Evolutionary conservation across 2,329 filamentous ascomycete species (phyloP).

Genomic region (Berkeleyomyces basicola): DNA sequence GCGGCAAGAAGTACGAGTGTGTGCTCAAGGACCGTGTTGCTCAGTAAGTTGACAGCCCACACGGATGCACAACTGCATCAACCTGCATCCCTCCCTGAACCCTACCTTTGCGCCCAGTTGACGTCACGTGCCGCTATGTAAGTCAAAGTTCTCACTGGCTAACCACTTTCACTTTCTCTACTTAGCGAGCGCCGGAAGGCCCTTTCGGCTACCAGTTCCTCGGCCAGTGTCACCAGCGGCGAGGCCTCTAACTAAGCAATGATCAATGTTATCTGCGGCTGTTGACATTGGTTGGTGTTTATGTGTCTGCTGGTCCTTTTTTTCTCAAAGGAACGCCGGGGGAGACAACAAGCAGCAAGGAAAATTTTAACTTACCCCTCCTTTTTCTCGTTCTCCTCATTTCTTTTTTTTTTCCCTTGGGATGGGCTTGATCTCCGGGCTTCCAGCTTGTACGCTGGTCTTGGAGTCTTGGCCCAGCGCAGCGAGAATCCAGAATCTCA

Average conservation of each 20-base stretch:
- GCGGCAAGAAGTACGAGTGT: constrained; percentile 24
- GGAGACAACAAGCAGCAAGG: not conserved
- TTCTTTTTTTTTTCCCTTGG: not conserved
- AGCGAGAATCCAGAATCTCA: not conserved
- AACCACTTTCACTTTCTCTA: not conserved
- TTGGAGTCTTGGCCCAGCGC: not conserved
- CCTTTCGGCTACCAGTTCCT: constrained; percentile 23
- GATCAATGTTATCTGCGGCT: not conserved
- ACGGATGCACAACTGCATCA: too few species aligned
- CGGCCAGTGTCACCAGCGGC: constrained; percentile 16
- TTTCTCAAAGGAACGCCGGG: not conserved
- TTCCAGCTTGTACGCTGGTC: not conserved
- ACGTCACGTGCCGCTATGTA: not conserved
- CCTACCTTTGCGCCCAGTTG: not conserved
- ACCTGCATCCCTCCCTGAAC: too few species aligned
- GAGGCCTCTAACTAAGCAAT: not conserved
- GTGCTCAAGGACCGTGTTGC: constrained; percentile 26
- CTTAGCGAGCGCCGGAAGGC: constrained; percentile 26
- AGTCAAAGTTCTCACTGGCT: not conserved
- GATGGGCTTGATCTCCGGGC: not conserved
- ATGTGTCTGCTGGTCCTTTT: not conserved
- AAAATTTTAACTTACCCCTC: constrained; percentile 2
- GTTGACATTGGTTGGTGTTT: not conserved
- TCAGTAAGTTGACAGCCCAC: constrained; percentile 24
- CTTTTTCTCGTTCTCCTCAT: not conserved